Base-by-base conservation (phyloP, 805 yeast species). In the Candida dendrica region DNA sequence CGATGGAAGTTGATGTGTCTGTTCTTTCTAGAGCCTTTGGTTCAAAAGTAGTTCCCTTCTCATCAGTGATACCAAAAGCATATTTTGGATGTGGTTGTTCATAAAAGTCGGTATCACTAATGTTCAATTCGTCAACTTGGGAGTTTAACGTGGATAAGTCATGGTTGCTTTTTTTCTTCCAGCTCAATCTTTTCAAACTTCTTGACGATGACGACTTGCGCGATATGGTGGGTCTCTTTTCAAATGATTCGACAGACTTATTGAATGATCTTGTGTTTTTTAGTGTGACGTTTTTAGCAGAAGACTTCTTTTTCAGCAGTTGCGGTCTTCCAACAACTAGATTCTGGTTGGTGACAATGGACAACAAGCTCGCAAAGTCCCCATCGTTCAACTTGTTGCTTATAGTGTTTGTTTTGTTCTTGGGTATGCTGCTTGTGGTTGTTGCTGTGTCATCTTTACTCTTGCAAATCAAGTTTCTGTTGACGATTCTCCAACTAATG, bases 401-500 rank as follows among this genome's bases (percentile, higher is more conserved):
- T 32, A 37, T 37, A 9, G 24, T 15, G n/a, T 35, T 29, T 16
- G 17, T 31, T 3, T 35, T 31, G 6, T 19, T n/a, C n/a, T n/a
- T 20, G 3, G 45, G 30, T 16, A 38, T 17, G 16, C 30, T 32
- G n/a, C n/a, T n/a, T n/a, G n/a, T n/a, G n/a, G n/a, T n/a, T n/a
- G n/a, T n/a, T 24, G 20, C 15, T 4, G 22, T 29, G 15, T 31
- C 34, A 16, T 49, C 45, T 35, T 44, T 47, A 24, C 44, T 42
- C 33, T 49, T 44, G 4, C 24, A 22, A 22, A 57, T 47, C 6
- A 57, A 42, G 34, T 52, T 55, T 44, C 60, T 49, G 38, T 58
- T 58, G 32, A 58, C 61, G 15, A 58, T 58, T 42, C 61, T 51
- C 61, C 61, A 58, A 45, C 60, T 56, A 42, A 58, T 56, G 41